Evolutionary conservation across 1,139 yeast species (phyloP), one percentile per base, ranked within the genome.

Genomic region (Geotrichum aggregatum): DNA sequence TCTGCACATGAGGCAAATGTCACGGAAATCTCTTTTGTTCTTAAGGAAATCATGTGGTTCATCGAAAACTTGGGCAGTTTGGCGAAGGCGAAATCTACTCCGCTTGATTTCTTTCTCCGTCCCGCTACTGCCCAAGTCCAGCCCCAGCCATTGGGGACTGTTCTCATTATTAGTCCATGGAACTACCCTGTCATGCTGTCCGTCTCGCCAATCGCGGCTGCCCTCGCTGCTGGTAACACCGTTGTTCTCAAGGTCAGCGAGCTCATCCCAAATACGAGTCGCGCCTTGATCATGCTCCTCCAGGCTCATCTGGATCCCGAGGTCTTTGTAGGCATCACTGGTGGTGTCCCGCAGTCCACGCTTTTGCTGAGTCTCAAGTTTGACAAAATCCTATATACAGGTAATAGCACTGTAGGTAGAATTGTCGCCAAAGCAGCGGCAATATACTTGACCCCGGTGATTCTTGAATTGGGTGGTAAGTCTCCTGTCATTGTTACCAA

Each of bases 381-480:
- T 63, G 97, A 89, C 70, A 83, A 87, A 69, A 88, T 91, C 57
- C 76, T 91, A 70, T 87, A 86, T 67, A 91, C 98, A 7, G 98
- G 98, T 31, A 83, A 86, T 50, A 77, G 80, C 19, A 64, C 66
- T 16, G 95, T 89, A 21, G 98, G 96, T 43, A 80, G 78, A 41
- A 79, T 87, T 55, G 80, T 91, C 45, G 86, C 94, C 28, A 74
- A 76, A 56, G 86, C 86, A 48, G 97, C 97, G 0, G 95, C 95
- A 7, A 83, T 87, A 68, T 77, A 80, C 35, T 74, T 91, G 62
- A 87, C 96, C 1, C 98, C 98, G 0, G 77, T 78, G 19, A 71
- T 86, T 26, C 75, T 92, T 56, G 98, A 91, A 70, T 75, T 92
- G 47, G 98, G 98, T 49, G 97, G 96, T 13, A 89, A 89, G 66